Percentiles rank a stretch among this genome's conserved stretches.
Conservation (phyloP, 495 filamentous ascomycete species). For the Cercophora samala region DNA sequence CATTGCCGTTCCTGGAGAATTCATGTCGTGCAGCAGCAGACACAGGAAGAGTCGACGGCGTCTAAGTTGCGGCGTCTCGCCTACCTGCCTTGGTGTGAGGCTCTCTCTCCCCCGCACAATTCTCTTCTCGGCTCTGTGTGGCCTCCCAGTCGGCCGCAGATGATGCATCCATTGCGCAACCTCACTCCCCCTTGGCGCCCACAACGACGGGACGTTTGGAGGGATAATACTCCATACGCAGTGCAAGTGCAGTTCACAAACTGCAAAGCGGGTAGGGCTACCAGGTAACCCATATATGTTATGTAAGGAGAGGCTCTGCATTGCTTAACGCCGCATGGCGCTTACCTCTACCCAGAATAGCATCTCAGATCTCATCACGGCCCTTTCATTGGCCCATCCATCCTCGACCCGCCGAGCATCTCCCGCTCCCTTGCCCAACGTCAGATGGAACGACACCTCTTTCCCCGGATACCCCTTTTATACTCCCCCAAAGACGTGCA, state of each 20-base stretch:
- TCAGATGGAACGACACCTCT: slow-evolving; percentile 18
- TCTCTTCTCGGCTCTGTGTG: neutral
- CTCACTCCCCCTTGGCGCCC: slow-evolving; percentile 20
- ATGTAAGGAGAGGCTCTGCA: slow-evolving; percentile 16
- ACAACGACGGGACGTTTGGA: slow-evolving; percentile 1
- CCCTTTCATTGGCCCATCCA: slow-evolving; percentile 23
- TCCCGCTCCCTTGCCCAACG: neutral
- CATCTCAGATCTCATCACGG: slow-evolving; percentile 13
- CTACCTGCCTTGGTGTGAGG: neutral
- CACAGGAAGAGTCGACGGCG: neutral
- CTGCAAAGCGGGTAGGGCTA: neutral
- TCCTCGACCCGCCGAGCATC: slow-evolving; percentile 8
- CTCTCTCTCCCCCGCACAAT: neutral
- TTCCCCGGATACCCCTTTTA: neutral
- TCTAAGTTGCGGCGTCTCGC: neutral
- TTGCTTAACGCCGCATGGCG: slow-evolving; percentile 26
- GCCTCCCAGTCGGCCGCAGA: slow-evolving; percentile 5
- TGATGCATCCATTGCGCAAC: slow-evolving; percentile 14
- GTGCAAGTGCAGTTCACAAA: slow-evolving; percentile 5
- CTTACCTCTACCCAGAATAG: slow-evolving; percentile 21
- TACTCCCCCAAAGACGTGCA: slow-evolving; percentile 3
- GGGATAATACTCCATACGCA: neutral
- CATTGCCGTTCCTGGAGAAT: neutral
- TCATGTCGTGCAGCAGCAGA: neutral
- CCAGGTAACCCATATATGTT: neutral